Percentiles rank a stretch among this genome's conserved stretches.
phyloP scores from a whole-genome alignment of 2,329 filamentous ascomycete species.

The Elsinoe australis region DNA sequence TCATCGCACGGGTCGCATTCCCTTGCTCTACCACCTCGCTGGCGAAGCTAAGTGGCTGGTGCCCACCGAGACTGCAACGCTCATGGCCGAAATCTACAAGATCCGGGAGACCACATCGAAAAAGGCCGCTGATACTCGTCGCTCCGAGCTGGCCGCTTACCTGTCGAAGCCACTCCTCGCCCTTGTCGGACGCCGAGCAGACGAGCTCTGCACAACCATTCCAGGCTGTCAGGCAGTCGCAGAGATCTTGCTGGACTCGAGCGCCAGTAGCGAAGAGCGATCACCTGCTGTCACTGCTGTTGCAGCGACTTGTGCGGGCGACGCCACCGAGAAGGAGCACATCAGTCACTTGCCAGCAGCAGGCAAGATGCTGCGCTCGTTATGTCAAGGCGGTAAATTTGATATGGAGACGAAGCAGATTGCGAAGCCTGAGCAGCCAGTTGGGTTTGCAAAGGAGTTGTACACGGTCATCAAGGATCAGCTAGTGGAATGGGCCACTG shows the following conservation, averaged over 20 bases:
- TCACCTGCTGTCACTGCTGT: slow-evolving; percentile 57
- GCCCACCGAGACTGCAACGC: slow-evolving; percentile 53
- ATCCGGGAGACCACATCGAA: slow-evolving; percentile 82
- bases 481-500: slow-evolving; percentile 75
- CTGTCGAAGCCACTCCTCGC: slow-evolving; percentile 69
- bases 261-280: slow-evolving; percentile 30
- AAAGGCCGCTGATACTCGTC: slow-evolving; percentile 72
- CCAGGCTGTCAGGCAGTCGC: slow-evolving; percentile 83
- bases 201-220: slow-evolving; percentile 61
- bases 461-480: slow-evolving; percentile 71
- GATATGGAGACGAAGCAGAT: slow-evolving; percentile 64
- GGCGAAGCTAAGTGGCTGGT: slow-evolving; percentile 56
- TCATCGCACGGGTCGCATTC: slow-evolving; percentile 55
- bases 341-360: slow-evolving; percentile 55
- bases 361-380: slow-evolving; percentile 80
- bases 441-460: slow-evolving; percentile 74
- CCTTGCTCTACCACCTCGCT: slow-evolving; percentile 76
- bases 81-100: slow-evolving; percentile 68
- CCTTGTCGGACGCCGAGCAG: slow-evolving; percentile 60
- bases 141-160: slow-evolving; percentile 65
- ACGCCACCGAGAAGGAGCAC: slow-evolving; percentile 45
- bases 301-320: slow-evolving; percentile 38
- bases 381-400: slow-evolving; percentile 83
- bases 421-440: slow-evolving; percentile 62
- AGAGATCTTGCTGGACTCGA: slow-evolving; percentile 77